phyloP scores from a whole-genome alignment of 805 yeast genomes.

The Lipomyces sp. region DNA sequence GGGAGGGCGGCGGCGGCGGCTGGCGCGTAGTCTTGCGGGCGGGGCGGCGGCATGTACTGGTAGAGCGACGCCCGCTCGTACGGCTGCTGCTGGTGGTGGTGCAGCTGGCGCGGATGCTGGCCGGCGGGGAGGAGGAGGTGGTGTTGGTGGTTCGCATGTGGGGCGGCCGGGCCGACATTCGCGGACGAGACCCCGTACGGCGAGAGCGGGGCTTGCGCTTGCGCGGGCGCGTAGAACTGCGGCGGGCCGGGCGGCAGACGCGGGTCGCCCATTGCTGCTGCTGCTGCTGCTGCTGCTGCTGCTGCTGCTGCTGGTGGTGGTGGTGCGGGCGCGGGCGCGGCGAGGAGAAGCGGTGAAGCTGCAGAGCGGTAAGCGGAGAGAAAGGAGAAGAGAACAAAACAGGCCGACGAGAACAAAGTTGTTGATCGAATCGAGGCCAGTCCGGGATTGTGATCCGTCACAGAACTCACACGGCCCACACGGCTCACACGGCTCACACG shows the following conservation, averaged over 20 bases:
- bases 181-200: background rate
- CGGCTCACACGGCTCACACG: too few species aligned
- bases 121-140: background rate
- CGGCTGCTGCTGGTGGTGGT: background rate
- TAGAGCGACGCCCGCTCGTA: background rate
- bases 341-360: constrained; percentile 2
- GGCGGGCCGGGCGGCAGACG: constrained; percentile 2
- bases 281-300: background rate
- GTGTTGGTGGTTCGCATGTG: background rate
- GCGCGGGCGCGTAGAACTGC: background rate
- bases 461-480: too few species aligned
- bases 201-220: background rate
- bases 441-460: too few species aligned
- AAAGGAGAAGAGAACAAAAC: background rate
- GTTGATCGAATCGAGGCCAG: too few species aligned
- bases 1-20: background rate
- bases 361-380: background rate
- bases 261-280: too few species aligned
- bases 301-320: constrained; percentile 9
- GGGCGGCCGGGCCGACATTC: background rate
- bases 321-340: constrained; percentile 1
- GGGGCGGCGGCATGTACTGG: background rate
- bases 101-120: background rate
- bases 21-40: background rate
- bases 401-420: too few species aligned